Conservation (phyloP, 306 rosid genomes). For the Nissolia schottii region DNA sequence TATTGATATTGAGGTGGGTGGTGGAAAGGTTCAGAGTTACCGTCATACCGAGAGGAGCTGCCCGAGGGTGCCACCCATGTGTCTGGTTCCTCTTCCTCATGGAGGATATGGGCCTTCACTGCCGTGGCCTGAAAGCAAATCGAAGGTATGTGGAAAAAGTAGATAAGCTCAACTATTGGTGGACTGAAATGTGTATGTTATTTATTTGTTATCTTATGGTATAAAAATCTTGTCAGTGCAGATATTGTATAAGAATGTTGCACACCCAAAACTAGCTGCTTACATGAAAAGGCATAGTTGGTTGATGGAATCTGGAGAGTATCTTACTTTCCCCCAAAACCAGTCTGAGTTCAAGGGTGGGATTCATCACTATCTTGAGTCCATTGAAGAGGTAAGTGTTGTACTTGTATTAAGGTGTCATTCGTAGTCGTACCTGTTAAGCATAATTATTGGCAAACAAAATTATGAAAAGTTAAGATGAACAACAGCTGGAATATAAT, state of each 20-base stretch:
- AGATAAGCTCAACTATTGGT: not conserved
- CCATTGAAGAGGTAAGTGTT: conserved; percentile 80
- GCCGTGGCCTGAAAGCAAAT: conserved; percentile 84
- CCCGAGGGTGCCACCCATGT: conserved; percentile 60
- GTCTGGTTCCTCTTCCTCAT: conserved; percentile 81
- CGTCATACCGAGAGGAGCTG: conserved; percentile 95
- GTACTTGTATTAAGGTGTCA: conserved; percentile 5
- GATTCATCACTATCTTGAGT: conserved; percentile 84
- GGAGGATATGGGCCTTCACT: conserved; percentile 56
- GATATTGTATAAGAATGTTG: conserved; percentile 85
- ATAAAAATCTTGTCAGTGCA: conserved; percentile 43
- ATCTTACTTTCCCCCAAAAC: conserved; percentile 77
- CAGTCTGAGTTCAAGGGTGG: conserved; percentile 81
- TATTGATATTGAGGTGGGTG: conserved; percentile 62
- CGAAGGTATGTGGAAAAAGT: conserved; percentile 48
- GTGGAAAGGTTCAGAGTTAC: conserved; percentile 62
- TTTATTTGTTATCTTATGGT: conserved; percentile 28
- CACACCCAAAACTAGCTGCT: conserved; percentile 84
- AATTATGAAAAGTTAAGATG: not conserved
- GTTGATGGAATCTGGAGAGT: conserved; percentile 70
- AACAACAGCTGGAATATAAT: not conserved
- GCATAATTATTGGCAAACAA: not conserved
- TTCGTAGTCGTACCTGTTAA: not conserved
- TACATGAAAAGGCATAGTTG: conserved; percentile 70
- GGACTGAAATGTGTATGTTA: conserved; percentile 4